Conservation (phyloP, 2,329 filamentous ascomycete genomes). For the Myriosclerotinia duriaeana region DNA sequence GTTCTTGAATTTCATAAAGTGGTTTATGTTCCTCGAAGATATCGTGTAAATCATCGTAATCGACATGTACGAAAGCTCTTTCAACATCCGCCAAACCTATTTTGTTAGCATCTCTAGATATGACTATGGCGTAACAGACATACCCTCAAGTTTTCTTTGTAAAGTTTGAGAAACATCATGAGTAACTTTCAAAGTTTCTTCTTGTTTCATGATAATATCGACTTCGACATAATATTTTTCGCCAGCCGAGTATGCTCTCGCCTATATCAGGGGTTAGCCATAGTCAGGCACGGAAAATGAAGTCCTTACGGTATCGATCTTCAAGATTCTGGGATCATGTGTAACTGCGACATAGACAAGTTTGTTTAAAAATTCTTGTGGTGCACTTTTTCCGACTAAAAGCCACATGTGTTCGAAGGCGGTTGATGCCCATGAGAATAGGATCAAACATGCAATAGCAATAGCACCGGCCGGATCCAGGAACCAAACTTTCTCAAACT, state of each 20-base stretch:
- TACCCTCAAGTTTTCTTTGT: conserved; percentile 87
- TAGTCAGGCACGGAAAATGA: background rate
- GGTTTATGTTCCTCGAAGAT: conserved; percentile 24
- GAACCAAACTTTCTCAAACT: conserved; percentile 75
- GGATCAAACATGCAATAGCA: conserved; percentile 75
- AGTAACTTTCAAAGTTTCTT: conserved; percentile 69
- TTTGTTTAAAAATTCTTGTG: conserved; percentile 82
- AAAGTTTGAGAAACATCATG: conserved; percentile 94
- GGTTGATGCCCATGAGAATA: conserved; percentile 77
- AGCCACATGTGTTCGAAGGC: conserved; percentile 88
- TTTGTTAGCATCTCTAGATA: background rate
- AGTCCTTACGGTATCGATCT: conserved; percentile 70
- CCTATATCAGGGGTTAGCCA: conserved; percentile 10
- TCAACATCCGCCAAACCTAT: conserved; percentile 75
- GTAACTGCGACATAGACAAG: conserved; percentile 97
- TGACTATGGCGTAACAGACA: background rate
- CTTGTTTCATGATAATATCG: conserved; percentile 87
- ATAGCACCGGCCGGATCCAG: conserved; percentile 92
- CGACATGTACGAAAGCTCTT: conserved; percentile 92
- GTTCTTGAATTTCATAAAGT: conserved; percentile 21
- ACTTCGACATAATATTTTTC: conserved; percentile 85
- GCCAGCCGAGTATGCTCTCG: conserved; percentile 21
- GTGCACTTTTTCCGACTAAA: conserved; percentile 84
- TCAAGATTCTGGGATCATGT: conserved; percentile 75
- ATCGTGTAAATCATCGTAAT: conserved; percentile 64